Percentiles rank a stretch among this genome's conserved stretches.
These are phyloP conservation scores for Ophiocordyceps camponoti-rufipedis DNA, from an alignment of 2,329 filamentous ascomycete species.

Conservation along the genomic window DNA sequence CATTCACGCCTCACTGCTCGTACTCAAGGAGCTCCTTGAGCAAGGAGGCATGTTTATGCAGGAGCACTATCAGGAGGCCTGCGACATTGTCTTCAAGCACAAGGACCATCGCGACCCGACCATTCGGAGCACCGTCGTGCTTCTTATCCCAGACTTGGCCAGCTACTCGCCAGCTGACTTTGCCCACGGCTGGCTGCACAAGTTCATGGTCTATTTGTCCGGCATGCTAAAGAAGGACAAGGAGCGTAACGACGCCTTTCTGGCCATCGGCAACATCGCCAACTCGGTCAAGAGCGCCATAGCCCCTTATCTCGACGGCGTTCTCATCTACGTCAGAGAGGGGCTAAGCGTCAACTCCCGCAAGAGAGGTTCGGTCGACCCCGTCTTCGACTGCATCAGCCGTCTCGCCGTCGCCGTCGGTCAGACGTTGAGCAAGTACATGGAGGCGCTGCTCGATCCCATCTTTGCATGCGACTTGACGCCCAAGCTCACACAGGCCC, in stretches of 20 bases:
- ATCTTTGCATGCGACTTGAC: constrained; percentile 95
- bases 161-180: constrained; percentile 88
- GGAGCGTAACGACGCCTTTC: constrained; percentile 82
- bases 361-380: constrained; percentile 46
- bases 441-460: constrained; percentile 85
- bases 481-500: constrained; percentile 79
- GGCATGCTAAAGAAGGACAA: constrained; percentile 89
- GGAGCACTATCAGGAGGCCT: constrained; percentile 77
- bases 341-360: constrained; percentile 66
- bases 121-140: constrained; percentile 76
- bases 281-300: constrained; percentile 93
- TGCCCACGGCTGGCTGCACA: constrained; percentile 69
- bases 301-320: constrained; percentile 83
- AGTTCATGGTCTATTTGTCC: constrained; percentile 93
- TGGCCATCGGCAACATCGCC: constrained; percentile 90
- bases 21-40: constrained; percentile 79
- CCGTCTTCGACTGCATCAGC: constrained; percentile 95
- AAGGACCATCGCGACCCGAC: constrained; percentile 83
- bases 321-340: constrained; percentile 84
- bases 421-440: constrained; percentile 94
- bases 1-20: constrained; percentile 84
- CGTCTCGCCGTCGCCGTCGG: constrained; percentile 89
- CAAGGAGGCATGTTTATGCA: constrained; percentile 99
- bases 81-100: constrained; percentile 79
- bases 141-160: constrained; percentile 81